Evolutionary conservation across 2,329 filamentous ascomycete genomes (phyloP), one percentile per base, ranked within the genome.

Genomic region (Intubia oerlemansii): DNA sequence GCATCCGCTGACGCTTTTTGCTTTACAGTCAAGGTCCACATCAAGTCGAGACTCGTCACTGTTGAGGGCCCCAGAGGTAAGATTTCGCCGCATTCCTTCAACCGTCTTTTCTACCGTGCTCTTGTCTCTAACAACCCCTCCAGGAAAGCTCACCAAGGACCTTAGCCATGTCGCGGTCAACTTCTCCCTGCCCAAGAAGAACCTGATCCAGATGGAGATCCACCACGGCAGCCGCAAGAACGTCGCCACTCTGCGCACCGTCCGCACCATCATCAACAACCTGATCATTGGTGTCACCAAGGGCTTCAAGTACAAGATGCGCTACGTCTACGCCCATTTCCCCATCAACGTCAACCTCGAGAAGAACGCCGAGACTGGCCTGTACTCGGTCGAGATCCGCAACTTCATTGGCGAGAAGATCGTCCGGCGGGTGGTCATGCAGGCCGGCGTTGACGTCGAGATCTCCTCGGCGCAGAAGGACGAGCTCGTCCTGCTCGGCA

Each of bases 231-330:
- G 68, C 53, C 81, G 88, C 64, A 98, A 98, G 76, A 85, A 81
- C 57, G 78, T 98, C 53, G 88, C 88, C 52, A 80, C 85, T 46
- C 82, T 98, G 59, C 82, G 88, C 50, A 98, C 88, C 51, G 88
- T 98, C 64, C 81, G 82, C 53, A 85, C 85, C 43, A 60, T 95
- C 61, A 91, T 98, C 70, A 80, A 90, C 72, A 98, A 98, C 77
- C 57, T 98, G 63, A 79, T 98, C 59, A 74, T 84, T 49, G 88
- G 88, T 59, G 88, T 98, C 44, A 98, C 88, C 57, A 91, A 85
- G 69, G 88, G 88, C 46, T 98, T 77, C 80, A 90, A 90, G 68
- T 98, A 98, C 78, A 98, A 98, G 80, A 95, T 98, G 85, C 81
- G 90, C 52, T 98, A 98, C 67, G 88, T 98, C 61, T 98, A 98